These are phyloP conservation scores for Saturnispora mendoncae DNA, from an alignment of 805 yeast species.

Conservation along the genomic window DNA sequence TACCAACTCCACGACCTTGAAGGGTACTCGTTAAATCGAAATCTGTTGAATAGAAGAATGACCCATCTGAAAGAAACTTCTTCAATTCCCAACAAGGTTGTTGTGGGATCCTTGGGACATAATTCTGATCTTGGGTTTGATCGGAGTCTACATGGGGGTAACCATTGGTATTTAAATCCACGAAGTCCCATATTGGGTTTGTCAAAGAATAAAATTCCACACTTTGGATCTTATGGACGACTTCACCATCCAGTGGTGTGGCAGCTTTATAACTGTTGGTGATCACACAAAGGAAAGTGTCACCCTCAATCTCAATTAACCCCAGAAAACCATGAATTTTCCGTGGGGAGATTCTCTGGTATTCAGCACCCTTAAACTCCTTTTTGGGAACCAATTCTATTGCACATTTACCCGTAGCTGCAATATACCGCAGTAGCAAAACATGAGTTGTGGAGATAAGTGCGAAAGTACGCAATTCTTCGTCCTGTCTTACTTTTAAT, in stretches of 20 bases:
- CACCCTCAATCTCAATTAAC: conserved; percentile 56
- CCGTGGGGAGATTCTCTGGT: conserved; percentile 34
- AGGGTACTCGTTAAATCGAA: conserved; percentile 85
- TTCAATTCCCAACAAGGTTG: conserved; percentile 82
- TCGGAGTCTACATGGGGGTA: conserved; percentile 42
- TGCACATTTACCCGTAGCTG: conserved; percentile 33
- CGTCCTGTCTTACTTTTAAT: conserved; percentile 24
- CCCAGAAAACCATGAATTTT: conserved; percentile 70
- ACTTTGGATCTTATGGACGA: conserved; percentile 69
- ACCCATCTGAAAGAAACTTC: conserved; percentile 74
- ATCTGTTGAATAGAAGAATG: conserved; percentile 85
- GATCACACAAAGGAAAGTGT: conserved; percentile 69
- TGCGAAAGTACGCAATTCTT: conserved; percentile 32
- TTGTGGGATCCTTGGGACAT: conserved; percentile 31
- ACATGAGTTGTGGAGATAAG: conserved; percentile 37
- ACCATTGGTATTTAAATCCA: conserved; percentile 61
- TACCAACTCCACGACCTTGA: conserved; percentile 60
- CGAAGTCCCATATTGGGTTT: conserved; percentile 69
- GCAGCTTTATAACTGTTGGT: conserved; percentile 75
- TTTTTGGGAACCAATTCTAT: conserved; percentile 39
- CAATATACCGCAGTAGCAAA: conserved; percentile 37
- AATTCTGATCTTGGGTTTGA: conserved; percentile 24
- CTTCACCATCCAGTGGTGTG: conserved; percentile 67
- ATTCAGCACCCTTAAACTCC: conserved; percentile 30
- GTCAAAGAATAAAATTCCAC: conserved; percentile 82